Evolutionary conservation across 129 eudicot genomes (phyloP), one percentile per base, ranked within the genome.

Genomic region (Arctium lappa): DNA sequence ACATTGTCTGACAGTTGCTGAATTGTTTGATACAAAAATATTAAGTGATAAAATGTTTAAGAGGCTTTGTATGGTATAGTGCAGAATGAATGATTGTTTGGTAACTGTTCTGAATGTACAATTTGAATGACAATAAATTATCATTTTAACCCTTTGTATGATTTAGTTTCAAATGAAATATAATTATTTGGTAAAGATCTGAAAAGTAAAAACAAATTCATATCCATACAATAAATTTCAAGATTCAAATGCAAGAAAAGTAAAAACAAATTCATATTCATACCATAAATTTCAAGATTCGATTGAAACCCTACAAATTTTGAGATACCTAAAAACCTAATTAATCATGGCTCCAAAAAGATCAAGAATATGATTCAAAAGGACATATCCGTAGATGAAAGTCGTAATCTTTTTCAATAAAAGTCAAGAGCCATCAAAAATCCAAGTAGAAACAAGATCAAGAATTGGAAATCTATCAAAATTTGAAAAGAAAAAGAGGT

Each of bases 381-480:
- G 39, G 53, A 31, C 10, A 22, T 36, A 75, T 66, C 2, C 39
- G 39, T 39, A 65, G 13, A 31, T 44, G 75, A 75, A 65, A 44
- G 75, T 38, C 31, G 34, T 34, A 76, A 82, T 82, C 75, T 39
- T 29, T 48, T 31, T 72, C 38, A 48, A 56, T 53, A 27, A 60
- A 75, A 69, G 40, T 71, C 16, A 42, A 69, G 68, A 44, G 3
- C 42, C 5, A 30, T 68, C 11, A 22, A 40, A 65, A 62, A 74
- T 68, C 46, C 85, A 81, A 39, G 15, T 22, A 22, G 37, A 12
- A 68, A 32, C 39, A 82, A 36, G 81, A 75, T 66, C 70, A 72
- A 75, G 40, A 63, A 36, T 36, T 39, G 68, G 29, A 65, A 37
- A 48, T 50, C 62, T 50, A 50, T 50, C 62, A 31, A 72, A 73